Evolutionary conservation across 2,329 filamentous ascomycete species (phyloP), one percentile per base, ranked within the genome.

Genomic region (Gliomastix tumulicola): DNA sequence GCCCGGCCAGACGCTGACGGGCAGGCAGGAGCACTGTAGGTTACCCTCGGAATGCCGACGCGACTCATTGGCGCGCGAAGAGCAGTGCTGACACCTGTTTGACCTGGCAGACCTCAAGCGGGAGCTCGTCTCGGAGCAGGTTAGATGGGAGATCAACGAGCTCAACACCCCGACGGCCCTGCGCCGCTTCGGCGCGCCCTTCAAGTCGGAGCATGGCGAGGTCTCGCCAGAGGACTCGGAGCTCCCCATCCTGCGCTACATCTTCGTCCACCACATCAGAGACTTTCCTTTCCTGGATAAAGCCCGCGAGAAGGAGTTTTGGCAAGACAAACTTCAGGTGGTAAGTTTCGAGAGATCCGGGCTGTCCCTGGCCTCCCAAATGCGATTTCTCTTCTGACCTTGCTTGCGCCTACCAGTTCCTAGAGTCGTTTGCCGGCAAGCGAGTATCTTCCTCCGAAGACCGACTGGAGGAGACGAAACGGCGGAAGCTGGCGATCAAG

Each of bases 211-310:
- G 36, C 82, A 84, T 42, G 92, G 92, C 44, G 92, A 98, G 60
- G 84, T 98, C 18, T 83, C 88, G 5, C 92, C 92, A 12, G 75
- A 94, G 41, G 88, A 98, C 55, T 96, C 89, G 3, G 90, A 97
- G 50, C 72, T 98, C 20, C 92, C 92, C 15, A 84, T 98, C 44
- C 70, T 98, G 43, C 79, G 92, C 46, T 97, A 92, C 65, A 95
- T 98, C 54, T 98, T 98, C 56, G 92, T 97, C 37, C 84, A 97
- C 56, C 89, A 97, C 79, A 80, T 98, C 41, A 88, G 92, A 53
- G 94, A 97, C 52, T 98, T 98, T 52, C 92, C 92, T 2, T 98
- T 98, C 55, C 76, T 98, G 45, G 88, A 98, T 62, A 88, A 94
- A 69, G 92, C 92, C 17, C 84, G 79, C 54, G 92, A 98, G 73